Evolutionary conservation across 2,329 filamentous ascomycete genomes (phyloP).

Genomic region (Biscogniauxia sp.): DNA sequence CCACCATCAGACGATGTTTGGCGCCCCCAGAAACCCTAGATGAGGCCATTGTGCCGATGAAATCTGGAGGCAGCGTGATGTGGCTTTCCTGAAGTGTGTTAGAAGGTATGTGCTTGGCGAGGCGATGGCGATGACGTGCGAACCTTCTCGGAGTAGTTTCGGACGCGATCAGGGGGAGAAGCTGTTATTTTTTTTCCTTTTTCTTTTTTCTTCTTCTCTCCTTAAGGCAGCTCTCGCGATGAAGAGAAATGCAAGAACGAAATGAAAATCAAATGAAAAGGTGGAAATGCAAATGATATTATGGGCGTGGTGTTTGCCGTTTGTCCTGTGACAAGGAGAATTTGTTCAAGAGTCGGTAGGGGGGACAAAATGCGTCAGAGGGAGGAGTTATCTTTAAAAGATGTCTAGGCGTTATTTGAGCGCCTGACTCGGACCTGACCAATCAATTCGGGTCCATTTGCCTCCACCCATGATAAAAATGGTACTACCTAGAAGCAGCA

Average conservation of each 20-base stretch:
- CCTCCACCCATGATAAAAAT: neutral
- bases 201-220: no score
- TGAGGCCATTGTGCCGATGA: conserved; percentile 25
- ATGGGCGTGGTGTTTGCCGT: neutral
- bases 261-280: neutral
- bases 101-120: neutral
- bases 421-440: conserved; percentile 19
- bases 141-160: neutral
- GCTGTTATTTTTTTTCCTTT: neutral
- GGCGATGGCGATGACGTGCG: neutral
- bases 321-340: neutral
- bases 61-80: neutral
- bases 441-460: conserved; percentile 15
- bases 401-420: conserved; percentile 7
- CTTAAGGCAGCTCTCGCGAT: no score
- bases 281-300: neutral
- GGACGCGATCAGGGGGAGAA: neutral
- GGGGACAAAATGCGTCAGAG: neutral
- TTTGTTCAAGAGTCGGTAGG: neutral
- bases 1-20: conserved; percentile 83
- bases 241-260: neutral
- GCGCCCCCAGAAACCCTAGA: conserved; percentile 42
- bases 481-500: neutral
- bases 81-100: neutral
- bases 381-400: neutral